Percentiles rank a stretch among this genome's conserved stretches.
phyloP scores from a whole-genome alignment of 129 eudicot species.

The Calendula officinalis region DNA sequence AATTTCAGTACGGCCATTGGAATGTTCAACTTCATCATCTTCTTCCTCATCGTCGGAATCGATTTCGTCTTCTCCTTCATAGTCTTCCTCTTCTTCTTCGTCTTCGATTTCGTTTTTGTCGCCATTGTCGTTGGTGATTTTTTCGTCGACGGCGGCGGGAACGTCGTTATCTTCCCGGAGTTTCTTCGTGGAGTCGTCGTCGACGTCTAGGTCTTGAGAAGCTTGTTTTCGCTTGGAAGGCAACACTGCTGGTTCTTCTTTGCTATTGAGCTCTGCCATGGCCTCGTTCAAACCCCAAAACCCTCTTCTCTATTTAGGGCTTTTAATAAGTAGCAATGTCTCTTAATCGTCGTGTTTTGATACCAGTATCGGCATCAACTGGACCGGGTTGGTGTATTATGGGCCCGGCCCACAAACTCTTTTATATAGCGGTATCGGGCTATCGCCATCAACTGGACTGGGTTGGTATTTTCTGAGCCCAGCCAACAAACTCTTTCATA shows the following conservation, averaged over 20 bases:
- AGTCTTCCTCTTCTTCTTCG: constrained; percentile 39
- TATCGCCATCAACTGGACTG: too few species aligned
- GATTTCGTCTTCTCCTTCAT: constrained; percentile 19
- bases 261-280: constrained; percentile 53
- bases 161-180: constrained; percentile 27
- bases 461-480: not conserved
- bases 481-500: not conserved
- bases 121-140: constrained; percentile 4
- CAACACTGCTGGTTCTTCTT: constrained; percentile 37
- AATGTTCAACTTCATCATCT: constrained; percentile 33
- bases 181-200: constrained; percentile 38
- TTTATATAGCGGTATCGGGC: too few species aligned
- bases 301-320: constrained; percentile 25
- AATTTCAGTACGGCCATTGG: constrained; percentile 33
- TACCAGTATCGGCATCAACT: not conserved
- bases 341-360: not conserved
- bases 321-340: constrained; percentile 5
- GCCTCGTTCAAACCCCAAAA: constrained; percentile 13
- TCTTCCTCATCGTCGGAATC: constrained; percentile 35
- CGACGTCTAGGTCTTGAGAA: not conserved
- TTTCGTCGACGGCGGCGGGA: constrained; percentile 20
- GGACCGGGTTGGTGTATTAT: not conserved
- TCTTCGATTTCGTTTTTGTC: constrained; percentile 27
- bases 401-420: constrained; percentile 12
- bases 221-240: constrained; percentile 50